Evolutionary conservation across 805 yeast genomes (phyloP), one percentile per base, ranked within the genome.

Genomic region (Starmerella khaoyaiensis): DNA sequence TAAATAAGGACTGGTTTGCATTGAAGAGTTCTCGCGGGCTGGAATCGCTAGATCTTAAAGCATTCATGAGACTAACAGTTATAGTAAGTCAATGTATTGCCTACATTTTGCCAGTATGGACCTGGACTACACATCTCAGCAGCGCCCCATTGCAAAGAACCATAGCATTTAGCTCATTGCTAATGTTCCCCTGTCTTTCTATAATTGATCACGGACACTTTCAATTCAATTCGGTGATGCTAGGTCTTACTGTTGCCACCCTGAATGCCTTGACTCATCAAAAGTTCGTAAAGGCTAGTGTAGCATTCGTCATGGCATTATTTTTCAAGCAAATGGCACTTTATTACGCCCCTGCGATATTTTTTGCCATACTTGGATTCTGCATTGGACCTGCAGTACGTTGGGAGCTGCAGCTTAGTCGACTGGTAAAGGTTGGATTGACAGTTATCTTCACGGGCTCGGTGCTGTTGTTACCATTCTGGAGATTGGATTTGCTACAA

Each of bases 131-230:
- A 16, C 12, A 7, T 15, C 30, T 4, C 12, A n/a, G 25, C 15
- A 19, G 28, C 7, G 31, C 16, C 31, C 14, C 25, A 8, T n/a
- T 25, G 28, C 5, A 79, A 50, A 93, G 81, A 55, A 73, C 79
- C 11, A 68, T 79, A 20, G 74, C 79, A 12, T 72, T 83, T 0
- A 77, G 83, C 2, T 74, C 84, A 14, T 74, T 90, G n/a, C 56
- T 90, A 23, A 73, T 77, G 54, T 93, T 82, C 56, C 96, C 98
- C 0, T 67, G 80, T 2, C 63, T 87, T 42, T 68, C 80, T 30
- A 65, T 90, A 40, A 75, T 90, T 32, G 99, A 90, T 55, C 96
- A 90, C 58, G 98, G 98, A 5, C 98, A 90, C 60, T 90, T 90
- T 61, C 98, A 93, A 60, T 87, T 74, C 60, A 93, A 90, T 52